Evolutionary conservation across 305 asterid species (phyloP), one percentile per base, ranked within the genome.

Genomic region (Lippia alba): DNA sequence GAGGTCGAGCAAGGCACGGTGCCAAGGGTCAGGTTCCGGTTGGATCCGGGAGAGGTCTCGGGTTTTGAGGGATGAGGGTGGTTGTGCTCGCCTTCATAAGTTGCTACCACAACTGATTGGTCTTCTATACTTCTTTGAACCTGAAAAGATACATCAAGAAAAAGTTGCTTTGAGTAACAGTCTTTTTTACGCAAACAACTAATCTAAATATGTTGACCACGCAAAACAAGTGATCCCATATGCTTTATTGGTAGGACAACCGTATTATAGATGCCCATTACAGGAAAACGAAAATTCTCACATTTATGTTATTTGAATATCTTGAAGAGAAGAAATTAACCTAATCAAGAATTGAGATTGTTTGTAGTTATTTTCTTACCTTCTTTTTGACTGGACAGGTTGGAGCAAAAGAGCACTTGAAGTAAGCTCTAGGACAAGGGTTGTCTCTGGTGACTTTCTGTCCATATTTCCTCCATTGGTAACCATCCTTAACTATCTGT

Each of bases 51-150:
- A 6, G 77, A 59, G 4, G 81, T 32, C 72, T 92, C 97, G 9
- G 41, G 61, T 77, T 90, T 92, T 1, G 87, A 60, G 33, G 91
- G 87, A 36, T 76, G 77, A 46, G 92, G 71, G 69, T 94, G 98
- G 82, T 91, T 91, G 80, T 93, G 98, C 66, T 93, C 98, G 57
- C 98, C 98, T 79, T 93, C 98, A 51, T 94, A 94, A 17, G 96
- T 94, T 71, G 97, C 97, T 0, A 94, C 96, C 2, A 94, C 70
- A 48, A 94, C 61, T 4, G 92, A 85, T 73, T 89, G 96, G 74
- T 94, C 98, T 48, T 94, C 98, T 24, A 86, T 80, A 65, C 97
- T 94, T 85, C 98, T 86, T 74, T 94, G 98, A 39, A 94, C 99
- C 97, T 92, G 81, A 59, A 19, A 30, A 50, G 16, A 30, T 12